A percentile compares a stretch with the other conserved stretches of the same genome.
phyloP scores from a whole-genome alignment of 495 filamentous ascomycete genomes.

The Tuber indicum region DNA sequence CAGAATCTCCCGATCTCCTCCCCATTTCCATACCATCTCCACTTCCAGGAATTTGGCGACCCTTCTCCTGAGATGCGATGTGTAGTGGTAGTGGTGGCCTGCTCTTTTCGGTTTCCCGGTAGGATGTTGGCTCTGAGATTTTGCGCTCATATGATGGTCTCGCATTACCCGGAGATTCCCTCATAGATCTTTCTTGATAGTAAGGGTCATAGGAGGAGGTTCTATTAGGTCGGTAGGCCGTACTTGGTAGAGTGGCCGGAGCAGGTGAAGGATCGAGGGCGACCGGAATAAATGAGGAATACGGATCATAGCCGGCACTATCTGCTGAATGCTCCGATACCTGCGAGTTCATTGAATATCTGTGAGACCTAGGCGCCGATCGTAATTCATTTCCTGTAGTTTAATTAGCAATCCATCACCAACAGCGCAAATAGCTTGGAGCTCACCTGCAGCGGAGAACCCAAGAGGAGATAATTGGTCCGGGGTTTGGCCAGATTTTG shows the following conservation, averaged over 20 bases:
- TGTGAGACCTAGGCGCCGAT: slow-evolving; percentile 44
- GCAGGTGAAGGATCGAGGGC: slow-evolving; percentile 77
- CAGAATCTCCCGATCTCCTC: slow-evolving; percentile 35
- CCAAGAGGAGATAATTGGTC: slow-evolving; percentile 38
- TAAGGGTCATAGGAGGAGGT: slow-evolving; percentile 37
- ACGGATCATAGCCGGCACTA: slow-evolving; percentile 28
- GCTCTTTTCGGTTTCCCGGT: slow-evolving; percentile 29
- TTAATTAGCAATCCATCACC: neutral
- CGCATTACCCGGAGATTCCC: slow-evolving; percentile 20
- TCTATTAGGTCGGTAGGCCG: slow-evolving; percentile 38
- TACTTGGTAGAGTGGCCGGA: slow-evolving; percentile 50
- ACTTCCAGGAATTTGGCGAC: slow-evolving; percentile 49
- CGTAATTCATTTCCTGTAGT: slow-evolving; percentile 31
- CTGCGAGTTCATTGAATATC: slow-evolving; percentile 61
- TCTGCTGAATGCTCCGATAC: slow-evolving; percentile 49
- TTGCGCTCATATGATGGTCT: slow-evolving; percentile 29
- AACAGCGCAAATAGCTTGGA: neutral
- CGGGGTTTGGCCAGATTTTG: slow-evolving; percentile 33
- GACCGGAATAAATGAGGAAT: slow-evolving; percentile 74
- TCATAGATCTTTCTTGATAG: slow-evolving; percentile 16
- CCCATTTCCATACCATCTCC: slow-evolving; percentile 29
- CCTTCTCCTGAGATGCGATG: slow-evolving; percentile 86
- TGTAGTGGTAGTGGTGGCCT: slow-evolving; percentile 59
- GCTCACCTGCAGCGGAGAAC: slow-evolving; percentile 33
- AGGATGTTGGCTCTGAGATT: slow-evolving; percentile 17